These are phyloP conservation scores for Ascoidea asiatica DNA, from an alignment of 805 yeast genomes.

Conservation along the genomic window DNA sequence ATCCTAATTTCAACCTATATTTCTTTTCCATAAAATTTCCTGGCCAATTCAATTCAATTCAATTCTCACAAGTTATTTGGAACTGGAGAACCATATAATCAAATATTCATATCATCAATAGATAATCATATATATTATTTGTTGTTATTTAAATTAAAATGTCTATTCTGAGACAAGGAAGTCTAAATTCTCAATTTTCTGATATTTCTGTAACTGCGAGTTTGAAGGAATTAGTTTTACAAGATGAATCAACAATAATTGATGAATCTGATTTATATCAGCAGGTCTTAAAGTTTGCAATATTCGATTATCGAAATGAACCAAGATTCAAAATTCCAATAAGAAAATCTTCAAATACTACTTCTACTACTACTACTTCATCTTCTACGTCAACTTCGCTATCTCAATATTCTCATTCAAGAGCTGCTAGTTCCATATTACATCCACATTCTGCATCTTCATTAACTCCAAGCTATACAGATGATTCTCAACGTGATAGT, in stretches of 20 bases:
- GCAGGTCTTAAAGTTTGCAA: slow-evolving; percentile 36
- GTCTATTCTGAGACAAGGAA: too few relatives aligned
- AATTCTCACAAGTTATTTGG: too few relatives aligned
- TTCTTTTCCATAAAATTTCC: too few relatives aligned
- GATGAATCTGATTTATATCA: slow-evolving; percentile 26
- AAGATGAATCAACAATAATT: not conserved
- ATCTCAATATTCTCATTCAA: not conserved
- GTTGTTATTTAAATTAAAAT: too few relatives aligned
- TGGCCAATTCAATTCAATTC: too few relatives aligned
- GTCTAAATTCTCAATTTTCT: too few relatives aligned
- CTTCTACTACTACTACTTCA: slow-evolving; percentile 1
- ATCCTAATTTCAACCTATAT: too few relatives aligned
- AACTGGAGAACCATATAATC: too few relatives aligned
- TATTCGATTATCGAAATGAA: slow-evolving; percentile 49
- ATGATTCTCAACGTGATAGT: slow-evolving; percentile 7
- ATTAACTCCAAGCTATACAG: not conserved
- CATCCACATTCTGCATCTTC: slow-evolving; percentile 8
- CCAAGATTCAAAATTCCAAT: slow-evolving; percentile 40
- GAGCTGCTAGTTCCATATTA: not conserved
- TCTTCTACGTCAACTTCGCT: not conserved
- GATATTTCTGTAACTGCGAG: not conserved
- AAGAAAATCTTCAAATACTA: slow-evolving; percentile 1
- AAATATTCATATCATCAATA: too few relatives aligned
- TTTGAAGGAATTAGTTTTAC: not conserved
- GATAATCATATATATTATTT: too few relatives aligned